phyloP scores from a whole-genome alignment of 2,329 filamentous ascomycete species.

The Aspergillus aculeatinus region DNA sequence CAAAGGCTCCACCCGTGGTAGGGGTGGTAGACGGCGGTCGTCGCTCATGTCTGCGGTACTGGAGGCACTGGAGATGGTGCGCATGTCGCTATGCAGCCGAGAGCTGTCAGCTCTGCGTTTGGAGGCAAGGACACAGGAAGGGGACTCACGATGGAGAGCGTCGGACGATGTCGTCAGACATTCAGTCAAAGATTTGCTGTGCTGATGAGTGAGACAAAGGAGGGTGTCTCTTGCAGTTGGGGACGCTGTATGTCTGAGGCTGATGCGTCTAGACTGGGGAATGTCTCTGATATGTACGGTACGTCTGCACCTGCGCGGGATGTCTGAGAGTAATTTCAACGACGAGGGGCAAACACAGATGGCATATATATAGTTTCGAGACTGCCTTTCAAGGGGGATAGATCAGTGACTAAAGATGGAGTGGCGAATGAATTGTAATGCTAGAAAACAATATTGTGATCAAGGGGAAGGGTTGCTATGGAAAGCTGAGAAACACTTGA shows the following conservation, averaged over 20 bases:
- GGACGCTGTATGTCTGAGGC: constrained; percentile 22
- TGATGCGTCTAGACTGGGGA: constrained; percentile 12
- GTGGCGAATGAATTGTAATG: constrained; percentile 3
- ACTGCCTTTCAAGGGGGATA: constrained; percentile 13
- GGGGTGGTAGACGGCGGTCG: constrained; percentile 38
- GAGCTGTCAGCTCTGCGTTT: constrained; percentile 13
- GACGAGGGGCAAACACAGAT: constrained; percentile 1
- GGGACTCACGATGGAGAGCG: constrained; percentile 39
- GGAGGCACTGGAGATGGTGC: constrained; percentile 23
- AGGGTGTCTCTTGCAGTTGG: constrained; percentile 10
- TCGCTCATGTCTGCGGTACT: constrained; percentile 30
- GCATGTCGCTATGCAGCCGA: constrained; percentile 20
- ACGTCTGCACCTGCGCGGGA: constrained; percentile 3
- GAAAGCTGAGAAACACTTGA: constrained; percentile 11
- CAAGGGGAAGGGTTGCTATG: constrained; percentile 18
- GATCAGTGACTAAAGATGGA: constrained; percentile 1
- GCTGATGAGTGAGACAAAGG: constrained; percentile 11
- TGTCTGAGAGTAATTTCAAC: constrained; percentile 10
- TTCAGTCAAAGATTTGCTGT: constrained; percentile 21
- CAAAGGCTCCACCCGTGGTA: constrained; percentile 38
- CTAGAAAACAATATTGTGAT: constrained; percentile 11
- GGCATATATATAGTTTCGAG: constrained; percentile 3
- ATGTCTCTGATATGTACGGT: constrained; percentile 12
- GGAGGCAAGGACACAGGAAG: not conserved
- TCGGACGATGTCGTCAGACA: constrained; percentile 29